Evolutionary conservation across 2,329 filamentous ascomycete species (phyloP).

Genomic region (Trichophyton simii): DNA sequence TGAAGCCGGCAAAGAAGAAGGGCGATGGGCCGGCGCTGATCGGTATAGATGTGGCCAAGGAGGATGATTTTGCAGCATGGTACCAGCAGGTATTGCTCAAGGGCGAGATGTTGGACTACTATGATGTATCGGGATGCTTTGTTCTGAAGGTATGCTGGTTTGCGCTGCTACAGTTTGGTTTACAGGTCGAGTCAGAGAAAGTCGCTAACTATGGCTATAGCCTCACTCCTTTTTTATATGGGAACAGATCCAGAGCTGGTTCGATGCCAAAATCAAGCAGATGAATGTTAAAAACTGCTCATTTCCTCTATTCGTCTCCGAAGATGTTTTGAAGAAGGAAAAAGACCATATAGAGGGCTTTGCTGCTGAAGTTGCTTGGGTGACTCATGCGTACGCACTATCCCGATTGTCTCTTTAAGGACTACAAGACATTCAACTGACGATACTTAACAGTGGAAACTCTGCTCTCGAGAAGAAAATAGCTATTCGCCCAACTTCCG

Average conservation of each 20-base stretch:
- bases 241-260: slow-evolving; percentile 50
- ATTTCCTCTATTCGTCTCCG: slow-evolving; percentile 90
- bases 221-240: slow-evolving; percentile 55
- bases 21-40: slow-evolving; percentile 55
- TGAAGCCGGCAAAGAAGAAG: slow-evolving; percentile 41
- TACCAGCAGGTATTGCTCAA: slow-evolving; percentile 97
- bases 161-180: neutral
- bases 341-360: slow-evolving; percentile 99
- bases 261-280: slow-evolving; percentile 61
- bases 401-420: neutral
- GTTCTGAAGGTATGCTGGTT: slow-evolving; percentile 60
- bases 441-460: slow-evolving; percentile 52
- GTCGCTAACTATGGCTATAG: slow-evolving; percentile 19
- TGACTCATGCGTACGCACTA: slow-evolving; percentile 35
- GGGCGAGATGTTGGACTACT: slow-evolving; percentile 96
- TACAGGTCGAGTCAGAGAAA: neutral
- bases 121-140: slow-evolving; percentile 94
- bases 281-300: slow-evolving; percentile 92
- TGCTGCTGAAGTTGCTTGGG: slow-evolving; percentile 54
- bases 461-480: slow-evolving; percentile 77
- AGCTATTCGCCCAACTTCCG: slow-evolving; percentile 56
- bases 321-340: slow-evolving; percentile 73
- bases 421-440: slow-evolving; percentile 5
- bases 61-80: slow-evolving; percentile 83
- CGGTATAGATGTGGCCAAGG: slow-evolving; percentile 76